These are phyloP conservation scores for Coemansia sp. DNA, from an alignment of 192 early-diverging fungal species.

Conservation along the genomic window DNA sequence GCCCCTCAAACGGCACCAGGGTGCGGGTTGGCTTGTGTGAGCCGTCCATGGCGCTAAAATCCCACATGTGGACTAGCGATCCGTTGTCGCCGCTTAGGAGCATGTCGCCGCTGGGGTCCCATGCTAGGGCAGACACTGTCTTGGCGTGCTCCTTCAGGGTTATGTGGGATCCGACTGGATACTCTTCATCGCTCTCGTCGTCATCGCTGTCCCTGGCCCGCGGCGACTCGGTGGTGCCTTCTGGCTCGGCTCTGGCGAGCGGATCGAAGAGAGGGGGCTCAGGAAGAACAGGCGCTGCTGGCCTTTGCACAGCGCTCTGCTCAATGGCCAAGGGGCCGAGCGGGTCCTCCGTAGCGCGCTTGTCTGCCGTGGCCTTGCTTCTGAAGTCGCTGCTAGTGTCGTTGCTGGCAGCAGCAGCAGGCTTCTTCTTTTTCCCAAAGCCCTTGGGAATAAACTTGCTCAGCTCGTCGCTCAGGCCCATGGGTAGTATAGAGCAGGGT, in stretches of 20 bases:
- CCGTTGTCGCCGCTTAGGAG: slow-evolving; percentile 80
- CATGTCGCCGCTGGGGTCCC: slow-evolving; percentile 80
- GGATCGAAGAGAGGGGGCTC: background rate
- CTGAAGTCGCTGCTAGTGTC: background rate
- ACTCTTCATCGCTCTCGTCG: background rate
- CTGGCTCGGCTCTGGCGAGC: background rate
- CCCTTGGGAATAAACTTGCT: slow-evolving; percentile 49
- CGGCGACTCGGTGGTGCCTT: background rate
- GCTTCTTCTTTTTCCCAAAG: slow-evolving; percentile 54
- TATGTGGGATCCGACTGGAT: slow-evolving; percentile 10
- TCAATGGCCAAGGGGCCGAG: background rate
- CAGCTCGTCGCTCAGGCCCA: slow-evolving; percentile 46
- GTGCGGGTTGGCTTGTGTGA: slow-evolving; percentile 72
- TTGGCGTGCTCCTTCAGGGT: slow-evolving; percentile 22
- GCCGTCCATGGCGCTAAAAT: slow-evolving; percentile 87
- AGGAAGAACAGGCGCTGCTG: background rate
- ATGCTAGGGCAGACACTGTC: slow-evolving; percentile 64
- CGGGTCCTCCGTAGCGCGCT: background rate
- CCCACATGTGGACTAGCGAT: slow-evolving; percentile 84
- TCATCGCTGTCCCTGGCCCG: background rate
- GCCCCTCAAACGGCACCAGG: slow-evolving; percentile 74
- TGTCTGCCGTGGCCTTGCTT: background rate
- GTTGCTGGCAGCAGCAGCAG: background rate
- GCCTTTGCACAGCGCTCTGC: background rate
- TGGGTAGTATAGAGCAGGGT: background rate